A percentile compares a stretch with the other conserved stretches of the same genome.
These are phyloP conservation scores for Parachaetomium inaequale DNA, from an alignment of 495 filamentous ascomycete species.

Conservation along the genomic window DNA sequence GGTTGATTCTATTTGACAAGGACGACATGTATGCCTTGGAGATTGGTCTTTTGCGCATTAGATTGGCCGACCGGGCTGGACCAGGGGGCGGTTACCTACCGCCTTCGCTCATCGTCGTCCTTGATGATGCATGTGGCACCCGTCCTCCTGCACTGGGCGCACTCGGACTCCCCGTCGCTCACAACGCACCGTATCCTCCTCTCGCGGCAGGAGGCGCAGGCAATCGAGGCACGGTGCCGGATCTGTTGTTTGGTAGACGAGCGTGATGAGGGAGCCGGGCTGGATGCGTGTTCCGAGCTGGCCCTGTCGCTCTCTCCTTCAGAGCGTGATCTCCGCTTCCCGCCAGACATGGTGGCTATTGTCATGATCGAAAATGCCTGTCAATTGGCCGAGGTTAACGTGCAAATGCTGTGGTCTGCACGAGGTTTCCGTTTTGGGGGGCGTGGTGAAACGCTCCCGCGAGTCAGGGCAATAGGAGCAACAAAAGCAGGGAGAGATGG, in stretches of 20 bases:
- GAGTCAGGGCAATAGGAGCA: background rate
- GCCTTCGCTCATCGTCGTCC: constrained; percentile 53
- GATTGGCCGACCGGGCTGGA: background rate
- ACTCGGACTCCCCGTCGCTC: constrained; percentile 47
- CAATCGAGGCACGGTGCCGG: constrained; percentile 40
- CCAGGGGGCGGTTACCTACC: constrained; percentile 29
- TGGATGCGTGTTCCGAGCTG: constrained; percentile 29
- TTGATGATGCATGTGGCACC: constrained; percentile 52
- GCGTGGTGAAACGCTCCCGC: background rate
- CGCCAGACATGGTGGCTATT: constrained; percentile 8
- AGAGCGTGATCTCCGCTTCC: constrained; percentile 28
- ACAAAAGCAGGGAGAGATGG: background rate
- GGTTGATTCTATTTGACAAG: constrained; percentile 47
- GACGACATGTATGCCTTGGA: constrained; percentile 57
- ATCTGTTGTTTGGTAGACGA: constrained; percentile 34
- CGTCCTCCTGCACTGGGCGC: constrained; percentile 51
- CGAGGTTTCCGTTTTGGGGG: background rate
- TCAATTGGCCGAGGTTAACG: background rate
- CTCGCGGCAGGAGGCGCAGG: constrained; percentile 47
- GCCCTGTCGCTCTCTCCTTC: constrained; percentile 29
- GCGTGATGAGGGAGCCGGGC: constrained; percentile 24
- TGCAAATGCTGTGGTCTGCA: background rate
- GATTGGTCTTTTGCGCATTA: constrained; percentile 42
- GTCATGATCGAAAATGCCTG: constrained; percentile 5
- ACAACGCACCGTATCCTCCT: constrained; percentile 56